Evolutionary conservation across 2,329 filamentous ascomycete genomes (phyloP).

Genomic region (Chaetomium strumarium): DNA sequence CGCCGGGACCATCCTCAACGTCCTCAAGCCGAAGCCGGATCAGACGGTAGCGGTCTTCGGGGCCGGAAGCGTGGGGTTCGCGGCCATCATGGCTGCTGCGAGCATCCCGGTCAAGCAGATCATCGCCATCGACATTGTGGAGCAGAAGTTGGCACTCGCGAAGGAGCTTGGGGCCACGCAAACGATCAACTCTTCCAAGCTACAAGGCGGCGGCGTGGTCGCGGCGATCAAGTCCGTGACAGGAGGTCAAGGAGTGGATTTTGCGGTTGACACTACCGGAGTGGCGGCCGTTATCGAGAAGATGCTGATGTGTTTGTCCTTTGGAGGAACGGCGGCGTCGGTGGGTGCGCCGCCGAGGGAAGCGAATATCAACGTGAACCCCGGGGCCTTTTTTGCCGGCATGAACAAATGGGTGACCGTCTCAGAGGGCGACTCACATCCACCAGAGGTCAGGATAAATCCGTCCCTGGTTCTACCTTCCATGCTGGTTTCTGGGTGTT

Average conservation of each 20-base stretch:
- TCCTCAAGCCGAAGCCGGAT: conserved; percentile 24
- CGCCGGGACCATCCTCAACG: conserved; percentile 36
- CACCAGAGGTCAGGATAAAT: conserved; percentile 23
- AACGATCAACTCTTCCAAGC: conserved; percentile 29
- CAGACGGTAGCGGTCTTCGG: conserved; percentile 34
- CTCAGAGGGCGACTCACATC: conserved; percentile 30
- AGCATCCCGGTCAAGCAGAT: conserved; percentile 29
- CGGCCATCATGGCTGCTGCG: conserved; percentile 35
- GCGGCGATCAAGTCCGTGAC: conserved; percentile 4
- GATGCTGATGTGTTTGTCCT: conserved; percentile 26
- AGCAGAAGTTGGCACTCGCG: conserved; percentile 37
- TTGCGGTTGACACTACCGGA: conserved; percentile 22
- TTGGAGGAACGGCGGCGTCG: conserved; percentile 29
- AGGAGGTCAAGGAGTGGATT: conserved; percentile 5
- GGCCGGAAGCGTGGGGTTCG: conserved; percentile 36
- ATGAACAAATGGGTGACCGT: conserved; percentile 31
- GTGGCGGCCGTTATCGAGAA: conserved; percentile 26
- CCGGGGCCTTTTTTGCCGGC: conserved; percentile 18
- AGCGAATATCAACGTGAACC: conserved; percentile 19
- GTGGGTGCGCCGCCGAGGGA: conserved; percentile 31
- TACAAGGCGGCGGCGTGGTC: not conserved
- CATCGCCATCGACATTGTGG: conserved; percentile 42
- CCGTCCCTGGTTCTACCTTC: not conserved
- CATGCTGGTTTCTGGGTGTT: not conserved
- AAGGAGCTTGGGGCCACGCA: conserved; percentile 40